These are phyloP conservation scores for Amanita pseudoporphyria DNA, from an alignment of 768 basidiomycete genomes.

Conservation along the genomic window DNA sequence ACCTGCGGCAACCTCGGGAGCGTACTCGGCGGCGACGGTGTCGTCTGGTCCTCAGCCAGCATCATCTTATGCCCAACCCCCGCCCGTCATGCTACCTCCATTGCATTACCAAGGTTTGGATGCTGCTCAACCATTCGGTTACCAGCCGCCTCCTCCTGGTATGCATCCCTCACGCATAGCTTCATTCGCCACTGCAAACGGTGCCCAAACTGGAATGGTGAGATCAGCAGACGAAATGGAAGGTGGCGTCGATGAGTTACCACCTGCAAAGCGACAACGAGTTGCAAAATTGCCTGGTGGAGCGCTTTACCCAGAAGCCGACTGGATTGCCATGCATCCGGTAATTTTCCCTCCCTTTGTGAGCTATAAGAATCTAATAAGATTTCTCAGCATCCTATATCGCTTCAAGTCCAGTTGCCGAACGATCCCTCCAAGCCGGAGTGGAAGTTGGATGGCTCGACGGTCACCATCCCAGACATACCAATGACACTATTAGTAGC, in stretches of 20 bases:
- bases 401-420: slow-evolving; percentile 78
- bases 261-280: slow-evolving; percentile 81
- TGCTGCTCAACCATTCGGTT: slow-evolving; percentile 70
- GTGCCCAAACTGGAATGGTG: slow-evolving; percentile 58
- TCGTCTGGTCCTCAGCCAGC: slow-evolving; percentile 91
- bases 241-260: slow-evolving; percentile 50
- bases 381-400: slow-evolving; percentile 65
- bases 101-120: slow-evolving; percentile 77
- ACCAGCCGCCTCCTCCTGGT: slow-evolving; percentile 56
- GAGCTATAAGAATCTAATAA: not conserved
- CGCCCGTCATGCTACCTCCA: slow-evolving; percentile 78
- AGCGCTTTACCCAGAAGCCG: slow-evolving; percentile 73
- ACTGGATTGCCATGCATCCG: slow-evolving; percentile 89
- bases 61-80: slow-evolving; percentile 49
- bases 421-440: slow-evolving; percentile 76
- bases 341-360: slow-evolving; percentile 25
- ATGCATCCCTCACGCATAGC: slow-evolving; percentile 66
- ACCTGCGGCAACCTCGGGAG: slow-evolving; percentile 31
- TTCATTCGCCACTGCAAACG: slow-evolving; percentile 44
- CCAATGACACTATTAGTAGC: slow-evolving; percentile 81
- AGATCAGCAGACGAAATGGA: slow-evolving; percentile 80
- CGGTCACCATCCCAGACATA: slow-evolving; percentile 71
- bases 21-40: slow-evolving; percentile 76
- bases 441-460: slow-evolving; percentile 83
- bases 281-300: slow-evolving; percentile 83